Conservation (phyloP, 2,329 filamentous ascomycete species). For the Colletotrichum gigasporum region DNA sequence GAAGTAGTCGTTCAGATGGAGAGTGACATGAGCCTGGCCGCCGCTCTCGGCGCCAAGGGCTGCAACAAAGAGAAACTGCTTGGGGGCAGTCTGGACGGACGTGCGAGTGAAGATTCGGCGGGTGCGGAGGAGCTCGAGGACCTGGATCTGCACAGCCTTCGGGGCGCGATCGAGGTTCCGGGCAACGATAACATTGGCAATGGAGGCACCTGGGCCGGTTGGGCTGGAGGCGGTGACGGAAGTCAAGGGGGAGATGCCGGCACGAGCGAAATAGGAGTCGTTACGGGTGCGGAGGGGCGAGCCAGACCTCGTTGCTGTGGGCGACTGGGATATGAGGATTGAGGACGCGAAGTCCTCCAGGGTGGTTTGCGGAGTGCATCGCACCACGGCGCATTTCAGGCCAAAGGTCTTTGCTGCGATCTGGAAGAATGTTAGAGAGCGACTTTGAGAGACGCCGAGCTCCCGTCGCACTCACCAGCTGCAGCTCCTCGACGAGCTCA, state of each 20-base stretch:
- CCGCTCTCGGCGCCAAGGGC: conserved; percentile 65
- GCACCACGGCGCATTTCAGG: conserved; percentile 73
- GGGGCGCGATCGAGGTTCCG: conserved; percentile 80
- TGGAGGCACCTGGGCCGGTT: conserved; percentile 45
- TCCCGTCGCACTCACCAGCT: conserved; percentile 61
- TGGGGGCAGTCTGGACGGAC: conserved; percentile 77
- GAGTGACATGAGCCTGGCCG: conserved; percentile 59
- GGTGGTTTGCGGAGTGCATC: conserved; percentile 78
- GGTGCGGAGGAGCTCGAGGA: conserved; percentile 79
- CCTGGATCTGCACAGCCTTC: conserved; percentile 85
- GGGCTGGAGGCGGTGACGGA: conserved; percentile 35
- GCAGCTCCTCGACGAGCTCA: conserved; percentile 77
- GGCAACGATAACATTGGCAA: conserved; percentile 86
- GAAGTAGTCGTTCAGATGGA: conserved; percentile 81
- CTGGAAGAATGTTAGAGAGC: conserved; percentile 48
- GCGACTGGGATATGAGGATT: conserved; percentile 62
- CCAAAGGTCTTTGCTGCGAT: conserved; percentile 77
- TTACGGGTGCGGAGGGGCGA: conserved; percentile 36
- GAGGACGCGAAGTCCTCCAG: conserved; percentile 82
- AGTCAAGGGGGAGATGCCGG: conserved; percentile 39
- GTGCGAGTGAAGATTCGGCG: conserved; percentile 81
- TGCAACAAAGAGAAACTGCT: conserved; percentile 82
- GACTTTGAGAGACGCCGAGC: neutral
- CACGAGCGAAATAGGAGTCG: conserved; percentile 35
- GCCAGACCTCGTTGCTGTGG: conserved; percentile 38